Percentiles rank a stretch among this genome's conserved stretches.
These are phyloP conservation scores for Canna indica DNA, from an alignment of 176 grass and related monocot genomes.

Conservation along the genomic window DNA sequence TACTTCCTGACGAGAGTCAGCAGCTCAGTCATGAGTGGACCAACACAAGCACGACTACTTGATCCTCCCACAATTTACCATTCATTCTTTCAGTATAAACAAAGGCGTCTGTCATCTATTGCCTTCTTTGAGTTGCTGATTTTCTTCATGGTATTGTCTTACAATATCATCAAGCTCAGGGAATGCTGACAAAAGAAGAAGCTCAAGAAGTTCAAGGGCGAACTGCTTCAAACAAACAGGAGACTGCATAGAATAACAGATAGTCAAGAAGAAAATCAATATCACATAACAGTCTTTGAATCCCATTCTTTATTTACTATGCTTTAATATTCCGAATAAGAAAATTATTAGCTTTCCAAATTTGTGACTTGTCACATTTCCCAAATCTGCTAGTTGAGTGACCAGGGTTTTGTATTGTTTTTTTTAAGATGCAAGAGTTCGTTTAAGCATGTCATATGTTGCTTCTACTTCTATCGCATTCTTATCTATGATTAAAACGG, in stretches of 20 bases:
- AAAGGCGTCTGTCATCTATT: not conserved
- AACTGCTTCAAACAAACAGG: slow-evolving; percentile 87
- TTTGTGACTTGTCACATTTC: not conserved
- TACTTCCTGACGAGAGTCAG: not conserved
- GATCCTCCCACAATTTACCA: not conserved
- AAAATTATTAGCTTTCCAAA: not conserved
- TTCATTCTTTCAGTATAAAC: not conserved
- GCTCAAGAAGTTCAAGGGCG: slow-evolving; percentile 75
- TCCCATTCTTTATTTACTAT: not conserved
- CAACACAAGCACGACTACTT: not conserved
- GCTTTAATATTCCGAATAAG: not conserved
- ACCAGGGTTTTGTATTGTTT: not conserved
- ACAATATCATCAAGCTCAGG: slow-evolving; percentile 72
- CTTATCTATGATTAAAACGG: not conserved
- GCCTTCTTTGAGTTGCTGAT: slow-evolving; percentile 21
- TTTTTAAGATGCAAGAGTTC: not conserved
- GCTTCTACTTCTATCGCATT: not conserved
- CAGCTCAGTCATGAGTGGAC: not conserved
- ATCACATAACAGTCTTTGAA: not conserved
- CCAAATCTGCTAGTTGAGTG: not conserved
- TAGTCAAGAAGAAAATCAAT: too few species aligned
- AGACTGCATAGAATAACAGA: slow-evolving; percentile 45
- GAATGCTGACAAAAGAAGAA: slow-evolving; percentile 57
- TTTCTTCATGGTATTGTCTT: slow-evolving; percentile 63
- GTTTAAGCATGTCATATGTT: not conserved